phyloP scores from a whole-genome alignment of 2,329 filamentous ascomycete species.

The Xylariaceae sp. region DNA sequence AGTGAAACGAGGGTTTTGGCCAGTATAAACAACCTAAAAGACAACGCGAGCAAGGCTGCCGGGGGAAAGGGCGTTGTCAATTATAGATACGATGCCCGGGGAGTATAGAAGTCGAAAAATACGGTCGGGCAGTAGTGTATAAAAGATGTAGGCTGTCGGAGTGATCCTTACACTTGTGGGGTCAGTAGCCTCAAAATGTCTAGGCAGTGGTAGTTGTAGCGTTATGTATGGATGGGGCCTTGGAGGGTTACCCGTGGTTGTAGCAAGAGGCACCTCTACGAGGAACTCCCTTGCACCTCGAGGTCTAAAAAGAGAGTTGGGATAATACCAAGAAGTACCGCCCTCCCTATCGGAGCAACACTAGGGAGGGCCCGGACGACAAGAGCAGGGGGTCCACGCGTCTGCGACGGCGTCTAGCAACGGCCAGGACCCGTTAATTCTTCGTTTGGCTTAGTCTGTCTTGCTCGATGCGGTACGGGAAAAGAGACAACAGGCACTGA shows the following conservation, averaged over 20 bases:
- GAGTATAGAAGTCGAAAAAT: slow-evolving; percentile 17
- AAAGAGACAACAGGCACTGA: neutral
- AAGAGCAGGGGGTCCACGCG: slow-evolving; percentile 37
- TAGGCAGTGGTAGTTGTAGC: slow-evolving; percentile 35
- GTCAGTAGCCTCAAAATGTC: slow-evolving; percentile 35
- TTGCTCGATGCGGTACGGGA: slow-evolving; percentile 31
- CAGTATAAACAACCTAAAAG: slow-evolving; percentile 5
- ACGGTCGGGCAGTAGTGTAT: slow-evolving; percentile 28
- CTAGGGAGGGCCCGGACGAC: slow-evolving; percentile 40
- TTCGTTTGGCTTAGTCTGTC: slow-evolving; percentile 25
- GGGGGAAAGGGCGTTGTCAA: slow-evolving; percentile 12
- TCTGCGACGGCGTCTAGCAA: slow-evolving; percentile 19
- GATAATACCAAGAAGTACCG: slow-evolving; percentile 42
- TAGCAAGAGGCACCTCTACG: slow-evolving; percentile 36
- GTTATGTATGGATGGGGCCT: slow-evolving; percentile 39
- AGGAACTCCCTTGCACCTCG: slow-evolving; percentile 35
- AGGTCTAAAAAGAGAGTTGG: slow-evolving; percentile 42
- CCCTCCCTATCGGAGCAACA: slow-evolving; percentile 41
- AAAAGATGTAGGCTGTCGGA: slow-evolving; percentile 36
- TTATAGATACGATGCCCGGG: slow-evolving; percentile 18
- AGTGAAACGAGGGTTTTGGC: slow-evolving; percentile 7
- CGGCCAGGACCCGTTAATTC: slow-evolving; percentile 24
- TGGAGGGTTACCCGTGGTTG: slow-evolving; percentile 35
- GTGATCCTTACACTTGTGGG: slow-evolving; percentile 36
- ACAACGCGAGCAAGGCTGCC: slow-evolving; percentile 2